Conservation (phyloP, 345 rosid genomes). For the Salix viminalis region DNA sequence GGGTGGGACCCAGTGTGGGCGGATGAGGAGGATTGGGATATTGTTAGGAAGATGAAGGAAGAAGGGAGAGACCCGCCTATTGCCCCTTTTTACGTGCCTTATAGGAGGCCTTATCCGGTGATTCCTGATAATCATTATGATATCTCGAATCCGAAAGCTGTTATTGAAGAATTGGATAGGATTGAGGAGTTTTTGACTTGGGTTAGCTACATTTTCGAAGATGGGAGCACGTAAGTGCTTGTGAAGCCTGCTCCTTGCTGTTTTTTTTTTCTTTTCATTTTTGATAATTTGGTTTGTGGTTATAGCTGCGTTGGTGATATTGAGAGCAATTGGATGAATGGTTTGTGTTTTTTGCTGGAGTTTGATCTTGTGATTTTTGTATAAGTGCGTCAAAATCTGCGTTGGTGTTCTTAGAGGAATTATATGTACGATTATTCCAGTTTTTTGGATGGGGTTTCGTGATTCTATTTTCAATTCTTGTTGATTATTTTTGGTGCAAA, state of each 20-base stretch:
- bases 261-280: not conserved
- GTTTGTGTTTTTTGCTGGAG: not conserved
- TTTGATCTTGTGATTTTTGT: no score
- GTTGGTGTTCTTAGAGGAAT: not conserved
- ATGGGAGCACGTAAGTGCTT: conserved; percentile 73
- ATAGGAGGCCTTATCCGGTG: conserved; percentile 71
- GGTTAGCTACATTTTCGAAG: conserved; percentile 92
- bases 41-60: conserved; percentile 45
- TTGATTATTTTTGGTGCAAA: not conserved
- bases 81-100: conserved; percentile 83
- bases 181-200: conserved; percentile 84
- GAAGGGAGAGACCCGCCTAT: conserved; percentile 64
- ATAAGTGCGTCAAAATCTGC: not conserved
- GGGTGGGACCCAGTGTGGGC: conserved; percentile 97
- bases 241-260: not conserved
- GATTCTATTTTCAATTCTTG: not conserved
- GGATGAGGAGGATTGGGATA: conserved; percentile 68
- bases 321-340: not conserved
- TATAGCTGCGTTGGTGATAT: not conserved
- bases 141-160: conserved; percentile 56
- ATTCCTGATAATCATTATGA: conserved; percentile 65
- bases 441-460: not conserved
- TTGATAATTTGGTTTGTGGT: not conserved
- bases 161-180: conserved; percentile 84
- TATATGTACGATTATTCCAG: not conserved